Evolutionary conservation across 805 yeast genomes (phyloP), one percentile per base, ranked within the genome.

Genomic region (Saccharomycopsis fodiens): DNA sequence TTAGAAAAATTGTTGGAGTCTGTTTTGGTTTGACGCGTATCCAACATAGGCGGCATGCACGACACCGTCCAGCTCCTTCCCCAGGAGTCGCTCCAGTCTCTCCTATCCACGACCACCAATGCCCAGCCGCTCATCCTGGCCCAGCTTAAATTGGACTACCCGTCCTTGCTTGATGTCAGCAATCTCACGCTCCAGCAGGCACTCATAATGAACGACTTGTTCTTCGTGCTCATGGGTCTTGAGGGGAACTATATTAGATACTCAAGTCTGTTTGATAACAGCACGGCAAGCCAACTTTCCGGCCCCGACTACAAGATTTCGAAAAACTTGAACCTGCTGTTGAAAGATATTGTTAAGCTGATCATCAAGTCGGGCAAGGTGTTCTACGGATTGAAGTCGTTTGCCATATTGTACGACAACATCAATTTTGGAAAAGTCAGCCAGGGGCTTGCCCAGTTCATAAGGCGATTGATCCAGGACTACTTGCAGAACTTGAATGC

Each of bases 241-340:
- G 95, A 88, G 59, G 97, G 97, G 0, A 68, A 70, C 17, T 86
- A 83, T 57, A 76, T 91, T 30, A 67, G 88, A 37, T 86, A 73
- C 57, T 72, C 80, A 27, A 82, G 77, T 36, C 67, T 70, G 17
- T 85, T 75, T 56, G 75, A 34, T 30, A 20, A 12, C 29, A 35
- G 19, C 39, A 44, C 15, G 32, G 52, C 8, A 64, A 60, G 7
- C 65, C 62, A 12, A 67, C 71, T 29, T 59, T 73, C 37, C 62
- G 95, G 94, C 0, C 94, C 95, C 1, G 91, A 82, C 48, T 88
- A 73, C 61, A 72, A 77, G 51, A 73, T 87, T 21, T 80, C 84
- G 35, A 82, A 78, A 53, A 78, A 75, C 47, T 65, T 93, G 55
- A 95, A 86, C 55, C 71, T 83, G 1, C 76, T 88, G 21, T 67